These are phyloP conservation scores for Mucor irregularis DNA, from an alignment of 371 early-diverging fungal species.

Conservation along the genomic window DNA sequence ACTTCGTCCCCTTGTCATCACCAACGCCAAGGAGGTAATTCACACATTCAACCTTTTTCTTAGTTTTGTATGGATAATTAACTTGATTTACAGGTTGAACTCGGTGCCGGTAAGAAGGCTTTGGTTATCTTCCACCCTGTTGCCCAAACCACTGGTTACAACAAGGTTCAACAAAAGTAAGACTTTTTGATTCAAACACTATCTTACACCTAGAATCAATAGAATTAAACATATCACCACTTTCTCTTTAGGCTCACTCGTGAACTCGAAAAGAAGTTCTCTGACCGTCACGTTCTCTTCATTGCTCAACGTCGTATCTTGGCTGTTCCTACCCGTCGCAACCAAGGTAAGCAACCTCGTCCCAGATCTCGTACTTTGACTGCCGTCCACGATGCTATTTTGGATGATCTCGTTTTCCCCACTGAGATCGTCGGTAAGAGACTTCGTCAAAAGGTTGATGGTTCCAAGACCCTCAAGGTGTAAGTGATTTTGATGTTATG, in stretches of 20 bases:
- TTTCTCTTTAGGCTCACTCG: conserved; percentile 71
- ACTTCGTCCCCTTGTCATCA: conserved; percentile 88
- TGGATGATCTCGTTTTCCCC: conserved; percentile 96
- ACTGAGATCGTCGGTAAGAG: conserved; percentile 98
- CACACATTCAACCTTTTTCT: not conserved
- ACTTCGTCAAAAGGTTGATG: conserved; percentile 93
- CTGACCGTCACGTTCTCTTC: conserved; percentile 94
- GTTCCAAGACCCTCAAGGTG: conserved; percentile 91
- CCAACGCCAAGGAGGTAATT: conserved; percentile 90
- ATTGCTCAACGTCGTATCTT: conserved; percentile 95
- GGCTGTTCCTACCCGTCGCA: conserved; percentile 85
- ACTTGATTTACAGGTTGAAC: conserved; percentile 66
- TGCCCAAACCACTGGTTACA: conserved; percentile 87
- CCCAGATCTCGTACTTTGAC: conserved; percentile 96
- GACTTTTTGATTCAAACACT: not conserved
- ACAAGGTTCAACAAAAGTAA: conserved; percentile 91
- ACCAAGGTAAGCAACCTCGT: conserved; percentile 86
- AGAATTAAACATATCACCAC: not conserved
- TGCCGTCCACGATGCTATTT: conserved; percentile 90
- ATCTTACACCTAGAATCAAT: not conserved
- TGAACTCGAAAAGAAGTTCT: conserved; percentile 99
- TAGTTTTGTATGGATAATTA: no score
- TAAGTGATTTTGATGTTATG: no score
- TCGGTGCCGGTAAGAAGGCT: conserved; percentile 92
- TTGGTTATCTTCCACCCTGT: conserved; percentile 95